Evolutionary conservation across 108 stramenopile species (phyloP), one percentile per base, ranked within the genome.

Genomic region (Skeletonema grethae): DNA sequence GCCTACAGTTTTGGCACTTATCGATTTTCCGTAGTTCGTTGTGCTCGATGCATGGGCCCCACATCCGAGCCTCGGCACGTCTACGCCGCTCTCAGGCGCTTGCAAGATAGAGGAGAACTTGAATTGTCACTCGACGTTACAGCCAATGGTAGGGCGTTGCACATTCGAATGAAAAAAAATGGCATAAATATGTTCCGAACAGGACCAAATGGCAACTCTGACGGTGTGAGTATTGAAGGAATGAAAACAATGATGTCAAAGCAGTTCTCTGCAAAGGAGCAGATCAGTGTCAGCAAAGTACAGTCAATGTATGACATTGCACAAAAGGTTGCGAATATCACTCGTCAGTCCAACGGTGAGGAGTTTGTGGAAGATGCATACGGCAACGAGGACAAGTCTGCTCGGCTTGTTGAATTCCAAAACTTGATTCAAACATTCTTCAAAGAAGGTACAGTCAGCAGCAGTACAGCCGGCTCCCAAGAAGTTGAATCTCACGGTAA

Each of bases 1-100:
- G 87, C 89, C 16, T 92, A 92, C 70, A 86, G 87, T 50, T 73
- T 78, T 61, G 91, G 92, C 2, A 82, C 65, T 8, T 92, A 86
- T 74, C 57, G 66, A 22, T 91, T 96, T 63, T 95, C 94, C 7
- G 79, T 95, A 2, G 67, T 84, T 11, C 62, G 82, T 10, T 89
- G 90, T 64, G 87, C 88, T 29, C 84, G 86, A 43, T 65, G 30
- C 24, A 75, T 94, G 71, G 95, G 92, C 15, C 82, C 87, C 0
- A 63, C 67, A 9, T 82, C 87, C 1, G 91, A 94, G 69, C 90
- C 92, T 56, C 80, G 95, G 5, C 91, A 96, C 82, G 88, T 94
- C 7, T 94, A 82, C 80, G 95, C 95, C n/a, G 87, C 90, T 0
- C 74, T 96, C 22, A 84, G 95, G 22, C 73, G 90, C 9, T 67